Evolutionary conservation across 1,284 basidiomycete species (phyloP), one percentile per base, ranked within the genome.

Genomic region (Cutaneotrichosporon cyanovorans): DNA sequence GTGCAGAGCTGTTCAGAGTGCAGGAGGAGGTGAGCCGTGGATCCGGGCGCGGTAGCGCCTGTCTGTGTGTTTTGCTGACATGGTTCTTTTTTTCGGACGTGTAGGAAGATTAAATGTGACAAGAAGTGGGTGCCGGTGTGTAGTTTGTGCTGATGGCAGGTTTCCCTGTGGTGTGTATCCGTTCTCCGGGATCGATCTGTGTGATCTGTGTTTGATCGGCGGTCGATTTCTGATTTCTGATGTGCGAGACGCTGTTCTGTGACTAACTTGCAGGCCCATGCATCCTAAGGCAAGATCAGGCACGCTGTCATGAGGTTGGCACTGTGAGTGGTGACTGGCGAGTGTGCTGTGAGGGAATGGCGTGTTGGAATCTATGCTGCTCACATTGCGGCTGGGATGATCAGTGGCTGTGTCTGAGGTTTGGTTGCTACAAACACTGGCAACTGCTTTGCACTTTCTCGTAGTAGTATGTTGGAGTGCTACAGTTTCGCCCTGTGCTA

Each of bases 1-100:
- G 72, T 73, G 1, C 72, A 73, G 59, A 72, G 69, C 39, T 73
- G 72, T 42, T 69, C 66, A 14, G 72, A 73, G 41, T 73, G 72
- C 48, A 58, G 70, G n/a, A 57, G 71, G 34, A 56, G 51, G 58
- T 57, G 33, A 47, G 52, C 50, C 10, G 7, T 25, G 6, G 30
- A 31, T 15, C 15, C 30, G 9, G 30, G 15, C 9, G 9, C 30
- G n/a, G n/a, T n/a, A n/a, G n/a, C n/a, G n/a, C n/a, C n/a, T n/a
- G n/a, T n/a, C n/a, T n/a, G n/a, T n/a, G n/a, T n/a, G n/a, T n/a
- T n/a, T n/a, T 32, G 23, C 43, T 50, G 48, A 50, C 43, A 19
- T 12, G 25, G 7, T 28, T 28, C 25, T 28, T 12, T 12, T 7
- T 28, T 7, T 28, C 25, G 25, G 22, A 9, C 23, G 16, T 25